These are phyloP conservation scores for Sedum album DNA, from an alignment of 164 flowering plant genomes.

Conservation along the genomic window DNA sequence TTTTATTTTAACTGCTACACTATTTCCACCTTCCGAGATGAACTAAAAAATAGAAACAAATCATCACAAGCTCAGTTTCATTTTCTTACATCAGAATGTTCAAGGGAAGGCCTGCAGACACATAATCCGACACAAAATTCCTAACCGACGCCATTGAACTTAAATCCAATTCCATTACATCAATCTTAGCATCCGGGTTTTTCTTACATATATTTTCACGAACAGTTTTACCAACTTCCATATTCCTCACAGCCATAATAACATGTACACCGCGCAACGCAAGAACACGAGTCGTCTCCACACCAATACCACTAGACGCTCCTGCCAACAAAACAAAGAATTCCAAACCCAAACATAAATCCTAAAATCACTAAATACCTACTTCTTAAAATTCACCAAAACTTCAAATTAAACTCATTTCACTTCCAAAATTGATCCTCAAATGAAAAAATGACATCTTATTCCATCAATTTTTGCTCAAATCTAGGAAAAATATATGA, in stretches of 20 bases:
- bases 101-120: conserved; percentile 3
- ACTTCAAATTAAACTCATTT: background rate
- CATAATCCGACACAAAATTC: conserved; percentile 4
- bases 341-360: background rate
- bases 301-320: conserved; percentile 10
- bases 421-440: background rate
- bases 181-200: conserved; percentile 5
- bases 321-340: background rate
- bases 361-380: background rate
- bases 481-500: background rate
- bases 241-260: conserved; percentile 6
- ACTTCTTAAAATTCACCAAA: background rate
- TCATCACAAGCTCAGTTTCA: background rate
- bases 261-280: conserved; percentile 7
- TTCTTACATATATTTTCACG: background rate
- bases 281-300: conserved; percentile 7
- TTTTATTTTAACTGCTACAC: no score
- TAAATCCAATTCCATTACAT: conserved; percentile 6
- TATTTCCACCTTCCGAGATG: no score
- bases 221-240: background rate
- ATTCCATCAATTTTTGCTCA: no score
- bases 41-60: background rate
- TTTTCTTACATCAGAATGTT: conserved; percentile 8
- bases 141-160: conserved; percentile 6
- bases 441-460: no score